Percentiles rank a stretch among this genome's conserved stretches.
phyloP scores from a whole-genome alignment of 2,329 filamentous ascomycete genomes.

The Trichoderma koningii region DNA sequence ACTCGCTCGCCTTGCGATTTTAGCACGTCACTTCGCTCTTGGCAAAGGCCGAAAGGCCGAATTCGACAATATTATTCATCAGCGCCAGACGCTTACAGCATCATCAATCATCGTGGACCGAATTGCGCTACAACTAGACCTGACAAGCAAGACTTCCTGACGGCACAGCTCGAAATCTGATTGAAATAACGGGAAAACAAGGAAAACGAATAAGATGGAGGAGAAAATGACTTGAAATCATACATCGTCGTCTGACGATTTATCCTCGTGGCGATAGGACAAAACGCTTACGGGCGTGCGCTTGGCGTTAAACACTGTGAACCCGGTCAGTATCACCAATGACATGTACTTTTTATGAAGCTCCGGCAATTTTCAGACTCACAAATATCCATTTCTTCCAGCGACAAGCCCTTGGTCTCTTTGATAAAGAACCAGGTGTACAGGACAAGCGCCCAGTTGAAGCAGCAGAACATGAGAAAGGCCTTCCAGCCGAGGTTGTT shows the following conservation, averaged over 20 bases:
- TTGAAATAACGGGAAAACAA: not conserved
- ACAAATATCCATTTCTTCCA: conserved; percentile 36
- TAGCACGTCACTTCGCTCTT: conserved; percentile 16
- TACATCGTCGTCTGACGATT: conserved; percentile 22
- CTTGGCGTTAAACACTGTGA: conserved; percentile 32
- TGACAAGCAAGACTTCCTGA: too few species aligned
- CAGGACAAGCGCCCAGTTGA: conserved; percentile 26
- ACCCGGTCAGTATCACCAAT: not conserved
- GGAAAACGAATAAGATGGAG: not conserved
- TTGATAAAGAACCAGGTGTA: conserved; percentile 27
- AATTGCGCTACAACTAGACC: too few species aligned
- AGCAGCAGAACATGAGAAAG: conserved; percentile 49
- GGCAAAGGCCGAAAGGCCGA: conserved; percentile 19
- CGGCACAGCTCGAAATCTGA: too few species aligned
- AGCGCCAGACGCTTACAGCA: conserved; percentile 11
- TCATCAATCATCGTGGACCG: conserved; percentile 9
- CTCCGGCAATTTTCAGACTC: not conserved
- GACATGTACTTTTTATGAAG: not conserved
- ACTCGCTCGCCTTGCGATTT: not conserved
- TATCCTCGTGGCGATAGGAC: conserved; percentile 19
- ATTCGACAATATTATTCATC: conserved; percentile 15
- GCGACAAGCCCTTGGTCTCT: conserved; percentile 33
- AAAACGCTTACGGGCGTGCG: conserved; percentile 28
- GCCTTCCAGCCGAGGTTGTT: conserved; percentile 50
- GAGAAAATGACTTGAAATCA: not conserved